A percentile compares a stretch with the other conserved stretches of the same genome.
These are phyloP conservation scores for Physocladia obscura DNA, from an alignment of 192 early-diverging fungal species.

Conservation along the genomic window DNA sequence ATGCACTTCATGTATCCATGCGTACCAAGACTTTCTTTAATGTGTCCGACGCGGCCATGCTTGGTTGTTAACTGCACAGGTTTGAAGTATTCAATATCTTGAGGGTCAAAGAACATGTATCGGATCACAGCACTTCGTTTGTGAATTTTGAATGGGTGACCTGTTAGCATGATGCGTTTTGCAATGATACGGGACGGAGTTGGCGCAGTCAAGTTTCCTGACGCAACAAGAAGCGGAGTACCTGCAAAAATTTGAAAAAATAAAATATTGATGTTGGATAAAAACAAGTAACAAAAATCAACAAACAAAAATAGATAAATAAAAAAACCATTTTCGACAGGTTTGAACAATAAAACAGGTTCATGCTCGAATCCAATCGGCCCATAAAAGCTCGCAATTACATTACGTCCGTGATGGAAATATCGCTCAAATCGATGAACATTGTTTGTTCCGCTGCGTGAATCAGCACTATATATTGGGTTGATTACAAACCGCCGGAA, in stretches of 20 bases:
- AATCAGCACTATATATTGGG: constrained; percentile 89
- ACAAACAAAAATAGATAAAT: not conserved
- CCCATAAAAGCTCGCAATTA: constrained; percentile 85
- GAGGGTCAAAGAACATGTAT: constrained; percentile 95
- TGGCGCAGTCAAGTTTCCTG: constrained; percentile 73
- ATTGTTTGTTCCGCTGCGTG: constrained; percentile 79
- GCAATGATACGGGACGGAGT: constrained; percentile 86
- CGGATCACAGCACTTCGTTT: constrained; percentile 89
- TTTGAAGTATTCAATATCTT: constrained; percentile 94
- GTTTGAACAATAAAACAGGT: constrained; percentile 81
- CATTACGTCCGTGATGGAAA: constrained; percentile 68
- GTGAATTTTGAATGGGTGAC: constrained; percentile 93
- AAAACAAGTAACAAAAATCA: not conserved
- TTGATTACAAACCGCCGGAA: constrained; percentile 82
- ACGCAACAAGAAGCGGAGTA: constrained; percentile 71
- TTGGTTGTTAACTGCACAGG: constrained; percentile 92
- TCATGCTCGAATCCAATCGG: constrained; percentile 87
- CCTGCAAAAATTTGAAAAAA: constrained; percentile 11
- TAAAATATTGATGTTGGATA: not conserved
- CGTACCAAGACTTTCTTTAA: constrained; percentile 89
- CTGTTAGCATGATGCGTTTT: constrained; percentile 92
- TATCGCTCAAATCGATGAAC: constrained; percentile 96
- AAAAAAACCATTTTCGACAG: not conserved
- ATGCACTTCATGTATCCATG: constrained; percentile 96
- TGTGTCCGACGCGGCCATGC: constrained; percentile 86